Base-by-base conservation (phyloP, 352 stramenopile genomes). In the Pythium phragmitis region DNA sequence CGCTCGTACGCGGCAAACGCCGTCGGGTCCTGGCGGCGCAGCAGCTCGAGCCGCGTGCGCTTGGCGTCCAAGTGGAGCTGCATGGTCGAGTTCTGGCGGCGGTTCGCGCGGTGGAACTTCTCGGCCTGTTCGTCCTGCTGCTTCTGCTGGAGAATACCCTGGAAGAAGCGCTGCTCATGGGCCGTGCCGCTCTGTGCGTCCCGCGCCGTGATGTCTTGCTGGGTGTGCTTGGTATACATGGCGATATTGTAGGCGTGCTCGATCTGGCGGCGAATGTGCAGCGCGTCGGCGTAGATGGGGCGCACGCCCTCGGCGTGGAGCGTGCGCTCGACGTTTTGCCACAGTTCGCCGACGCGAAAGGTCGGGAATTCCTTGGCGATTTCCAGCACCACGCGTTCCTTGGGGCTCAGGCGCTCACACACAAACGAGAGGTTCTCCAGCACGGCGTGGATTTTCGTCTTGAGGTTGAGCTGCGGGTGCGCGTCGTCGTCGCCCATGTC, bases 1-100 rank as follows among this genome's bases (percentile, higher is more conserved):
- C 68, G 81, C 48, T 85, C 77, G 47, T 82, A 81, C 0, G 71
- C 69, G 6, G 79, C 72, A 37, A 85, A 86, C 4, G 79, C 73
- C 23, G 70, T 70, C 23, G 80, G 79, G 60, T 91, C 78, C 66
- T 88, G 79, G 23, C 73, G 74, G 17, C 72, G 75, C 74, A 92
- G 80, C 55, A 91, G 84, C 59, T 89, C 81, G 28, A 88, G 63
- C 1, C 81, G 84, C 19, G 79, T 90, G 42, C 75, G 78, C 72
- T 91, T 92, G 26, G 85, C 77, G 33, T 92, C 80, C 39, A 91
- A 70, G 64, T 94, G 85, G 33, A 89, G 67, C 64, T 84, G 73
- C 77, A 92, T 79, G 16, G 78, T 91, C 42, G 82, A 92, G 49
- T 89, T 92, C 45, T 89, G 83, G 13, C 69, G 70, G 7, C 58